Evolutionary conservation across 441 rosid genomes (phyloP), one percentile per base, ranked within the genome.

Genomic region (Pelargonium hybrid): DNA sequence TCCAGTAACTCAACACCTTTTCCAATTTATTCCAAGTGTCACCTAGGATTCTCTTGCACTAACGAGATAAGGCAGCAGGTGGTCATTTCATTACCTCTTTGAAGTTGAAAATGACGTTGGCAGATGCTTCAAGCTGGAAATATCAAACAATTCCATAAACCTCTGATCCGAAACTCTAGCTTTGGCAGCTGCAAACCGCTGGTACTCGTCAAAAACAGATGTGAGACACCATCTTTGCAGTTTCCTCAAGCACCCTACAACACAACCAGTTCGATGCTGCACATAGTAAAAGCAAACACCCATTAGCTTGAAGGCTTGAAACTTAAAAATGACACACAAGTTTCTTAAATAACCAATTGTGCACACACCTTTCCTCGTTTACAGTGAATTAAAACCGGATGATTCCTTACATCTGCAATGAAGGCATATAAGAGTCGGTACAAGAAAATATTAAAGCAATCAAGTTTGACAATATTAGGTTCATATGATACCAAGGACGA

Each of bases 101-200:
- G 83, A 83, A 81, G 85, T 86, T 69, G 93, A 86, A 84, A 88
- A 88, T 68, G 92, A 77, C 84, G 85, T 69, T 21, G 97, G 90
- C 29, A 79, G 68, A 67, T 86, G 85, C 78, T 81, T 85, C 72
- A 88, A 74, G 84, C 80, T 77, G 48, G 88, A 82, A 68, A 83
- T 74, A 59, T 87, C 87, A 67, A 87, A 87, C 73, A 78, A 78
- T 79, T 87, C 89, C 87, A 84, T 84, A 75, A 87, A 87, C 82
- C 79, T 87, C 81, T 85, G 87, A 80, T 85, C 91, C 0, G 89
- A 83, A 56, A 83, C 87, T 79, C 91, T 87, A 56, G 91, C 87
- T 80, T 87, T 87, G n/a, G 87, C 89, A 3, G 91, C 91, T 39
- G 91, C 89, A 31, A 84, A 87, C 37, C 89, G 77, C 73, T 84